phyloP scores from a whole-genome alignment of 495 filamentous ascomycete genomes.

The Neurospora sp. region DNA sequence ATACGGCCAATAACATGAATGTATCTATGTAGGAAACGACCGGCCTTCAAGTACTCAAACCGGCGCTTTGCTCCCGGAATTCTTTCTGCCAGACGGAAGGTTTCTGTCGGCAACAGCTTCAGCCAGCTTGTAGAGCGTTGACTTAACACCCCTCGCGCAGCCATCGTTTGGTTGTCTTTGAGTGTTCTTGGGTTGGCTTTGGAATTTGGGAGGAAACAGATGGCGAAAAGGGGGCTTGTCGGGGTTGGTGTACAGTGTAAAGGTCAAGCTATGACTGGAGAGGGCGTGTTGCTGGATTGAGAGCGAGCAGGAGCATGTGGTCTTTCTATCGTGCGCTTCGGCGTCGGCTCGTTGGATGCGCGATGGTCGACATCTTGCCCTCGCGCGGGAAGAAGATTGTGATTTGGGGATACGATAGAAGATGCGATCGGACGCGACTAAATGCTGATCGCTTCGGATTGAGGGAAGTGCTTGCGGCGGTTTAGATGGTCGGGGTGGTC shows the following conservation, averaged over 20 bases:
- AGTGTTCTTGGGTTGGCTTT: background rate
- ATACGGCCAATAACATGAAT: too few species aligned
- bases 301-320: background rate
- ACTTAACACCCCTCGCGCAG: background rate
- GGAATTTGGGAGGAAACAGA: background rate
- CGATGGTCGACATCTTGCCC: background rate
- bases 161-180: background rate
- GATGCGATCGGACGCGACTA: background rate
- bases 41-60: background rate
- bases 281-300: background rate
- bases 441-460: too few species aligned
- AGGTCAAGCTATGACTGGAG: background rate
- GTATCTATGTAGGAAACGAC: background rate
- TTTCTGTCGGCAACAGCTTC: background rate
- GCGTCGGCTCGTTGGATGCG: background rate
- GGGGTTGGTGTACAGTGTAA: background rate
- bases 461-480: background rate
- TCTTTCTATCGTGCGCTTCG: background rate
- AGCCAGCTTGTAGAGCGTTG: background rate
- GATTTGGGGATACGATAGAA: background rate
- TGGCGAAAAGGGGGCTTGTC: background rate
- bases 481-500: background rate
- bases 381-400: background rate
- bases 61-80: background rate
- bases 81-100: background rate